Evolutionary conservation across 768 basidiomycete genomes (phyloP), one percentile per base, ranked within the genome.

Genomic region (Boletales sp.): DNA sequence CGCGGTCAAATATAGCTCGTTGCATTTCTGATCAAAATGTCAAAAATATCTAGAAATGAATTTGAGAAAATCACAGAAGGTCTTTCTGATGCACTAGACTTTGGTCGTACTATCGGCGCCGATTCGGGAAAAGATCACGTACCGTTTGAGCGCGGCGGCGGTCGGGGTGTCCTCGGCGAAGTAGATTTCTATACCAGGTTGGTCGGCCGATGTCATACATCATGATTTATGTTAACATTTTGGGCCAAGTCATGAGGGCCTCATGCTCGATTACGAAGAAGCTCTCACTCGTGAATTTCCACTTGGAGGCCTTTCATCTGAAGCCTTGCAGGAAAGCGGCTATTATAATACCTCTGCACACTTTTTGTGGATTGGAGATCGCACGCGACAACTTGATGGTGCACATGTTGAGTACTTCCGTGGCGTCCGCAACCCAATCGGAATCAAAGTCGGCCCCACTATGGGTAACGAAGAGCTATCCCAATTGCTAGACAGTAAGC

Each of bases 311-410:
- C 46, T 66, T 7, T 42, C 30, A 15, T 50, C 56, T n/a, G 51
- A 55, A 33, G 11, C 39, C 11, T 25, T 52, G n/a, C 51, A 55
- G 34, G 46, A 49, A 33, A 73, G 68, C 39, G 82, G 77, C 34
- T 80, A 78, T 65, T 97, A 95, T 71, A 95, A 97, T 64, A 88
- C 90, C 14, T 90, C 91, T 3, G 90, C 92, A 8, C 94, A 94
- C 66, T 95, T 96, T 70, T 69, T 97, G 44, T 99, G 95, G 95
- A 90, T 99, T 47, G 95, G 95, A 0, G 96, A 99, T 70, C 82
- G 95, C 45, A 99, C 95, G 5, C 75, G 95, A 36, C 91, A 95
- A 68, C 74, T 98, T 0, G 80, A 83, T 41, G 93, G 94, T 8
- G 96, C 94, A 4, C 96, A 99, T 65, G 85, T 97, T 31, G 95